phyloP scores from a whole-genome alignment of 371 early-diverging fungal genomes.

The Thermomucor indicae-seudaticae region DNA sequence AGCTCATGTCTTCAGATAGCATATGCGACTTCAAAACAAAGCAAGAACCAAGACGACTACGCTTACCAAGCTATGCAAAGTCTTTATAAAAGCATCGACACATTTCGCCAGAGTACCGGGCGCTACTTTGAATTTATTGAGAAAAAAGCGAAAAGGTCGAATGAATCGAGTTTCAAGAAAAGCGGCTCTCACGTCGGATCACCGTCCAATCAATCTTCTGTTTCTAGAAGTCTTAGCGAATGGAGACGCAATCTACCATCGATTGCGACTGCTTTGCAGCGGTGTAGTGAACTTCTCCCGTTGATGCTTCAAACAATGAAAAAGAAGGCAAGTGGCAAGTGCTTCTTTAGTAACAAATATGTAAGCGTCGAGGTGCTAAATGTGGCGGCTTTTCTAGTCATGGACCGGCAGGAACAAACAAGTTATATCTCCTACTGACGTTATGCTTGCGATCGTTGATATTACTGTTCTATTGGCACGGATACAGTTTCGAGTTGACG shows the following conservation, averaged over 20 bases:
- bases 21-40: not conserved
- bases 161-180: not conserved
- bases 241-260: too few relatives aligned
- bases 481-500: conserved; percentile 20
- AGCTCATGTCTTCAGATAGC: conserved; percentile 11
- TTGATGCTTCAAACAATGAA: conserved; percentile 8
- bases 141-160: conserved; percentile 6
- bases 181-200: too few relatives aligned
- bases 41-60: not conserved
- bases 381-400: too few relatives aligned
- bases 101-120: conserved; percentile 17
- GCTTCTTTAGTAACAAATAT: not conserved
- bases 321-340: conserved; percentile 15
- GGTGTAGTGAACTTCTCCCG: conserved; percentile 18
- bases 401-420: conserved; percentile 5
- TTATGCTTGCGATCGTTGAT: conserved; percentile 26
- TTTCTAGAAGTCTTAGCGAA: too few relatives aligned
- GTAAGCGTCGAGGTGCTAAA: too few relatives aligned
- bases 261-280: conserved; percentile 6
- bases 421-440: not conserved
- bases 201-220: too few relatives aligned
- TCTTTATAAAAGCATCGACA: conserved; percentile 24
- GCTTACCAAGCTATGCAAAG: not conserved
- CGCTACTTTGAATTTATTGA: conserved; percentile 11
- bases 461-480: conserved; percentile 28